These are phyloP conservation scores for Nemania sp. DNA, from an alignment of 2,329 filamentous ascomycete genomes.

Conservation along the genomic window DNA sequence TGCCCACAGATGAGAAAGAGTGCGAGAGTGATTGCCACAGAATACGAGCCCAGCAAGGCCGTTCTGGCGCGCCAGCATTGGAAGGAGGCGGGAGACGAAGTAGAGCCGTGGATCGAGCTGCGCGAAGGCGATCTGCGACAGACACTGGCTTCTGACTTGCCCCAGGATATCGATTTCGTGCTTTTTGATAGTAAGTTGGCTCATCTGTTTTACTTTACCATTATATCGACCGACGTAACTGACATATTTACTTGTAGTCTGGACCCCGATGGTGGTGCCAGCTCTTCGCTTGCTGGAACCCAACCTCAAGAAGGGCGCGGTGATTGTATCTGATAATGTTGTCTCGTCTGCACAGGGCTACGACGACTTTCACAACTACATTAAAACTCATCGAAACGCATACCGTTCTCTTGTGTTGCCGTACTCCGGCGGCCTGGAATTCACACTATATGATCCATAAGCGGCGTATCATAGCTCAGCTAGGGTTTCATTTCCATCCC, in stretches of 20 bases:
- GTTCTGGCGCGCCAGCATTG: conserved; percentile 58
- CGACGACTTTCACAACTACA: conserved; percentile 49
- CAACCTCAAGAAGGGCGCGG: conserved; percentile 49
- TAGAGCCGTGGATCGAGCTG: conserved; percentile 57
- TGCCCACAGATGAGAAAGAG: conserved; percentile 11
- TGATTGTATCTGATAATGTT: conserved; percentile 56
- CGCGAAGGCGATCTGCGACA: conserved; percentile 60
- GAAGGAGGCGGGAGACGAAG: conserved; percentile 51
- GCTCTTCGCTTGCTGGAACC: conserved; percentile 52
- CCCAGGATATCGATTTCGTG: conserved; percentile 56
- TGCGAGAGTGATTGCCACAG: conserved; percentile 60
- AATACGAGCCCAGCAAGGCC: conserved; percentile 58
- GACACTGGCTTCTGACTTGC: conserved; percentile 55
- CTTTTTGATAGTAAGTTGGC: conserved; percentile 61
- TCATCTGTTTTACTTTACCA: not conserved
- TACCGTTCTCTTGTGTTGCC: conserved; percentile 55
- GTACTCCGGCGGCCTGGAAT: conserved; percentile 49
- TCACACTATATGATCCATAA: conserved; percentile 26
- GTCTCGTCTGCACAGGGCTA: conserved; percentile 46
- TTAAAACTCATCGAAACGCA: conserved; percentile 50
- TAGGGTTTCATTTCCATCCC: too few relatives aligned
- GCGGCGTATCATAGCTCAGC: too few relatives aligned
- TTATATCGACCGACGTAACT: not conserved
- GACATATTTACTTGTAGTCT: conserved; percentile 46
- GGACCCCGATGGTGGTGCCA: conserved; percentile 57